phyloP scores from a whole-genome alignment of 2,329 filamentous ascomycete species.

The Metarhizium rileyi region DNA sequence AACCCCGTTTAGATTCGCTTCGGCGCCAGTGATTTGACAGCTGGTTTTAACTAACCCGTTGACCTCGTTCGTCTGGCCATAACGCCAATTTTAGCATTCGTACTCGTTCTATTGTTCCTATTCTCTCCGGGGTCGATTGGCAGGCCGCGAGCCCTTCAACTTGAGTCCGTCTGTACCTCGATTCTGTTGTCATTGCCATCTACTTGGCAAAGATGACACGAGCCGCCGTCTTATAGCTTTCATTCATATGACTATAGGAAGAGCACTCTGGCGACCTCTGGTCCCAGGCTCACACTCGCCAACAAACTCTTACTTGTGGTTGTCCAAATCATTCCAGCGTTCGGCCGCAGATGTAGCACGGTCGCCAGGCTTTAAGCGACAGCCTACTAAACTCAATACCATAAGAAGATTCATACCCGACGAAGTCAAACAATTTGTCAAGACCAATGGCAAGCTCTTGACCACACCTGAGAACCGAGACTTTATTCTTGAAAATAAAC shows the following conservation, averaged over 20 bases:
- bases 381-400: neutral
- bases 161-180: neutral
- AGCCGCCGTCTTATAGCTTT: neutral
- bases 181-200: neutral
- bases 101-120: too few relatives aligned
- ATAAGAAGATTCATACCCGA: slow-evolving; percentile 14
- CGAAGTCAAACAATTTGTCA: slow-evolving; percentile 13
- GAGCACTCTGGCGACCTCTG: slow-evolving; percentile 9
- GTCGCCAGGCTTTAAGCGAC: neutral
- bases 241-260: slow-evolving; percentile 17
- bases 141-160: neutral
- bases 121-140: too few relatives aligned
- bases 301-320: neutral
- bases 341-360: neutral
- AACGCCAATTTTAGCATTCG: too few relatives aligned
- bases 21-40: too few relatives aligned
- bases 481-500: slow-evolving; percentile 16
- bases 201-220: slow-evolving; percentile 9
- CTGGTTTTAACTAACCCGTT: too few relatives aligned
- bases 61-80: too few relatives aligned
- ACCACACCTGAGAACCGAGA: slow-evolving; percentile 19
- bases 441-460: slow-evolving; percentile 14
- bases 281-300: neutral
- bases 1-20: neutral
- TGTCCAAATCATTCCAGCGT: neutral